Conservation (phyloP, 441 rosid genomes). For the Gossypium davidsonii region DNA sequence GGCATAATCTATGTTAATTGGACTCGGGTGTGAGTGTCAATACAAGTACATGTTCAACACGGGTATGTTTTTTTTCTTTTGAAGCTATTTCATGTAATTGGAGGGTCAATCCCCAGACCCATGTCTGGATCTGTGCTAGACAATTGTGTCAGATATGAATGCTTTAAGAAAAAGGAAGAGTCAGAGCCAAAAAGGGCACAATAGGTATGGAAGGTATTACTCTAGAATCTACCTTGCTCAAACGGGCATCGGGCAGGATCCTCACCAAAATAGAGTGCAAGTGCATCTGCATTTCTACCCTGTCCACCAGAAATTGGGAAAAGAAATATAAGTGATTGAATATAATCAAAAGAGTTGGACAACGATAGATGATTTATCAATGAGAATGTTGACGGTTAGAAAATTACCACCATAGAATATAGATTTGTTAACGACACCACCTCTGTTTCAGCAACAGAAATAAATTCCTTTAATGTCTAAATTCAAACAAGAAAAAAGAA, state of each 20-base stretch:
- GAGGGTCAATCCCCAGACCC: neutral
- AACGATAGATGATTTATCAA: neutral
- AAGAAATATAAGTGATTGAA: constrained; percentile 8
- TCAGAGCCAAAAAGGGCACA: neutral
- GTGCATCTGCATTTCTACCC: constrained; percentile 98
- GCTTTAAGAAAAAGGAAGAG: neutral
- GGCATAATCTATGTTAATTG: neutral
- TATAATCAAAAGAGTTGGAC: constrained; percentile 6
- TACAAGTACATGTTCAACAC: neutral
- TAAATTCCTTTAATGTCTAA: constrained; percentile 75
- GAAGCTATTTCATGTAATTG: neutral
- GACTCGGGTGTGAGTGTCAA: neutral
- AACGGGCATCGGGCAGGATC: constrained; percentile 94
- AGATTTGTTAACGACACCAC: constrained; percentile 69
- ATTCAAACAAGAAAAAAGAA: neutral
- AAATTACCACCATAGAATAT: constrained; percentile 75
- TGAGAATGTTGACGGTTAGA: constrained; percentile 3
- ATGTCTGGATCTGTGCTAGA: neutral
- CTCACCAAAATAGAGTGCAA: constrained; percentile 91
- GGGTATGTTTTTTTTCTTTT: neutral
- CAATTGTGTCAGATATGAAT: neutral
- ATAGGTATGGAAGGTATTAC: neutral
- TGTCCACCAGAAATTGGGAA: constrained; percentile 29
- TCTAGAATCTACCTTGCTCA: constrained; percentile 74
- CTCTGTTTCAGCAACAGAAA: constrained; percentile 69